Conservation (phyloP, 139 green algal genomes). For the Chlamydomonas sp. region DNA sequence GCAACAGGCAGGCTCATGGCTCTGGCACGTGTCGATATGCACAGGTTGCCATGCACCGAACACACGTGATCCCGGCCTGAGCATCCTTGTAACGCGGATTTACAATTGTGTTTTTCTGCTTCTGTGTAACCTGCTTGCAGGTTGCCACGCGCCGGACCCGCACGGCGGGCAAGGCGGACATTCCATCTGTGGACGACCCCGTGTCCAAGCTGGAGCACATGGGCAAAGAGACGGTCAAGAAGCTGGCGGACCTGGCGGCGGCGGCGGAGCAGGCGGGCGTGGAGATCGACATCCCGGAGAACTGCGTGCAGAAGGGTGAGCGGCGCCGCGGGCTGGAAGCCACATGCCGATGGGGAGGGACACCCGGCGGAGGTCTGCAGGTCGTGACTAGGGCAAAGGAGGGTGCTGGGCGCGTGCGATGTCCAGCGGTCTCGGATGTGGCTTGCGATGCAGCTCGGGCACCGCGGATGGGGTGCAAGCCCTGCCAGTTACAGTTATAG, state of each 20-base stretch:
- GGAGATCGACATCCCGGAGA: conserved; percentile 77
- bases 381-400: too few relatives aligned
- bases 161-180: conserved; percentile 88
- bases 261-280: conserved; percentile 67
- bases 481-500: too few relatives aligned
- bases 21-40: too few relatives aligned
- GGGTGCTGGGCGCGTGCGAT: too few relatives aligned
- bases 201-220: conserved; percentile 93
- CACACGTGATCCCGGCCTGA: too few relatives aligned
- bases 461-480: too few relatives aligned
- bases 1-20: too few relatives aligned
- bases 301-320: conserved; percentile 57
- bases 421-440: neutral
- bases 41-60: too few relatives aligned
- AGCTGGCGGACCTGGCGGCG: conserved; percentile 80
- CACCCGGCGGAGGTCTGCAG: neutral
- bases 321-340: neutral
- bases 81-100: too few relatives aligned
- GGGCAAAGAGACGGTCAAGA: conserved; percentile 93
- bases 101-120: too few relatives aligned
- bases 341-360: neutral
- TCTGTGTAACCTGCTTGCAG: conserved; percentile 13
- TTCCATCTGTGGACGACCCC: conserved; percentile 88
- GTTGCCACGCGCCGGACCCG: conserved; percentile 81
- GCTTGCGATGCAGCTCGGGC: too few relatives aligned